A percentile compares a stretch with the other conserved stretches of the same genome.
phyloP scores from a whole-genome alignment of 2,329 filamentous ascomycete species.

The Aspergillus neoniger region DNA sequence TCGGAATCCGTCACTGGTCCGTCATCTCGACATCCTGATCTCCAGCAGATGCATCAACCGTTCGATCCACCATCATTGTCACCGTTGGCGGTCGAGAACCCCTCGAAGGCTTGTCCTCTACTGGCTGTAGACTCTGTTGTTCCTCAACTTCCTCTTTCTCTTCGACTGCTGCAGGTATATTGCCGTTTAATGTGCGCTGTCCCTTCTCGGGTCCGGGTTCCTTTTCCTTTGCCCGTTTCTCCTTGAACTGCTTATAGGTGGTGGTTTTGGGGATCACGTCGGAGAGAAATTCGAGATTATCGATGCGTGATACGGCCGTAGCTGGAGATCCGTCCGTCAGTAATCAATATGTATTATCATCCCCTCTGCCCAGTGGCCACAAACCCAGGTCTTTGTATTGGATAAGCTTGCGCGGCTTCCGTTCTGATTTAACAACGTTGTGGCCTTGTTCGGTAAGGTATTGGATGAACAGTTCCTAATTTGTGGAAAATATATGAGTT shows the following conservation, averaged over 20 bases:
- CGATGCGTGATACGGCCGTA: constrained; percentile 79
- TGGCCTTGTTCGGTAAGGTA: constrained; percentile 83
- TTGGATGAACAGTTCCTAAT: constrained; percentile 90
- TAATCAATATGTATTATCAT: neutral
- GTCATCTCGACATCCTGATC: constrained; percentile 60
- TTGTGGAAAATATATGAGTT: constrained; percentile 11
- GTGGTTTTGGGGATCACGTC: constrained; percentile 88
- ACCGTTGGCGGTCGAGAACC: constrained; percentile 39
- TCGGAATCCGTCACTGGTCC: constrained; percentile 31
- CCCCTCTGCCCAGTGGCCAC: constrained; percentile 22
- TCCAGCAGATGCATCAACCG: constrained; percentile 48
- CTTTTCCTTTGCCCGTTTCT: constrained; percentile 51
- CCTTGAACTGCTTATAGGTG: constrained; percentile 77
- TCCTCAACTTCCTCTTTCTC: constrained; percentile 27
- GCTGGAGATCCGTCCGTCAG: constrained; percentile 52
- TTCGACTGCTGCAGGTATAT: constrained; percentile 19
- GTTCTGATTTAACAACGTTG: constrained; percentile 85
- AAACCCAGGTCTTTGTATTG: constrained; percentile 92
- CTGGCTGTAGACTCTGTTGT: constrained; percentile 16
- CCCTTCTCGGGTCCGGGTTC: constrained; percentile 39
- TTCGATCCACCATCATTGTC: constrained; percentile 57
- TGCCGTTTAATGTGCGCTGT: constrained; percentile 41
- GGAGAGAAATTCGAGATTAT: constrained; percentile 91
- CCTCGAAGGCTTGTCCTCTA: constrained; percentile 25
- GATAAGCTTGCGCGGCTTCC: constrained; percentile 88